Conservation (phyloP, 164 flowering plant genomes). For the Platanus orientalis region DNA sequence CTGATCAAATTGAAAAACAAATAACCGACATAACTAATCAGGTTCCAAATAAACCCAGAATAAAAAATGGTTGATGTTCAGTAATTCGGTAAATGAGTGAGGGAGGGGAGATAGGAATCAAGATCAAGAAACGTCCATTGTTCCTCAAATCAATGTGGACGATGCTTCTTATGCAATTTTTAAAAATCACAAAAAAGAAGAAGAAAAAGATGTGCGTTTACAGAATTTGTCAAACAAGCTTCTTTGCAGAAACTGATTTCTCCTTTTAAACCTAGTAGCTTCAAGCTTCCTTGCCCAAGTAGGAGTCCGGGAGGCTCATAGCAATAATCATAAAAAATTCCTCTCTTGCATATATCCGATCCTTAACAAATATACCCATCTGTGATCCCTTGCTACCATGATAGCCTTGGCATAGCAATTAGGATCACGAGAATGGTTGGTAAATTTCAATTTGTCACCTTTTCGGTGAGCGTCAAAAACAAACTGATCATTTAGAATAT, state of each 20-base stretch:
- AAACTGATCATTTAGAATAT: constrained; percentile 97
- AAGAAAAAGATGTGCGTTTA: not conserved
- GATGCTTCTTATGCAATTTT: not conserved
- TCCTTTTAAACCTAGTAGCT: constrained; percentile 67
- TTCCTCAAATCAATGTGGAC: not conserved
- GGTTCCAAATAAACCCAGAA: too few species aligned
- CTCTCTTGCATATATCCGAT: constrained; percentile 80
- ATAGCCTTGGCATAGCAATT: constrained; percentile 99
- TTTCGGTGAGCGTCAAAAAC: constrained; percentile 97
- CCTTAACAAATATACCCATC: constrained; percentile 99
- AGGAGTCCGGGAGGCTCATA: constrained; percentile 95
- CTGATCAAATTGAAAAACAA: too few species aligned
- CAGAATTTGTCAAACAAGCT: constrained; percentile 55
- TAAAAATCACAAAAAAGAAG: constrained; percentile 10
- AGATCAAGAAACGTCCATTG: not conserved
- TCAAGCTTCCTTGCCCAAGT: constrained; percentile 99
- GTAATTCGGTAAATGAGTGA: too few species aligned
- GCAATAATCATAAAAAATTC: constrained; percentile 95
- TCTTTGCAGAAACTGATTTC: constrained; percentile 71
- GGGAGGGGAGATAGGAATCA: too few species aligned
- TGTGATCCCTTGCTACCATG: constrained; percentile 97
- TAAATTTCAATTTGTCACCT: constrained; percentile 95
- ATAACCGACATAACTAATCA: too few species aligned
- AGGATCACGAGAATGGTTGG: constrained; percentile 97
- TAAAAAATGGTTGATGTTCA: too few species aligned